Conservation (phyloP, 805 yeast species). For the Candida maesae region DNA sequence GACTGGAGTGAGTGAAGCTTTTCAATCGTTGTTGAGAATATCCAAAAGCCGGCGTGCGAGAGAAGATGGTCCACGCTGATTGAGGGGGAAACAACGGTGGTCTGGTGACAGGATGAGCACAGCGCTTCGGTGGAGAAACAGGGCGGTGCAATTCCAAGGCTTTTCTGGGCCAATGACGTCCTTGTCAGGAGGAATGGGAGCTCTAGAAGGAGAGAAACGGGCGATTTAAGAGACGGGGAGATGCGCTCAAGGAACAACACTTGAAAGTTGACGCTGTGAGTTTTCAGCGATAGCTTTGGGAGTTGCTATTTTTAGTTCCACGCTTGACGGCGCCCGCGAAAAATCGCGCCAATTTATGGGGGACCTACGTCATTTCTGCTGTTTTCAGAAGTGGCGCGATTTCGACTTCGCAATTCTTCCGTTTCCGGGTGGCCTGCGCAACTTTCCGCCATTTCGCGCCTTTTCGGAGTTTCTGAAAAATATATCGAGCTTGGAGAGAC, state of each 20-base stretch:
- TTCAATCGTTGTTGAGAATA: no score
- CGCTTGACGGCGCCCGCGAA: slow-evolving; percentile 1
- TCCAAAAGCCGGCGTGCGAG: no score
- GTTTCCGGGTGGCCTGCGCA: neutral
- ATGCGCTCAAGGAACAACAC: neutral
- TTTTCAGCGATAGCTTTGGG: neutral
- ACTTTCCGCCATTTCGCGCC: slow-evolving; percentile 1
- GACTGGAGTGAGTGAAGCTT: no score
- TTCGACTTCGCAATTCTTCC: no score
- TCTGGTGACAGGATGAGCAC: no score
- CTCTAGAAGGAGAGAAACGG: neutral
- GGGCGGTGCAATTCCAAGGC: no score
- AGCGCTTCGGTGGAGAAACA: no score
- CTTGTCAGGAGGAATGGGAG: neutral
- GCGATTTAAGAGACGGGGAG: neutral
- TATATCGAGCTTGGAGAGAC: neutral
- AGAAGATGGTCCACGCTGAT: no score
- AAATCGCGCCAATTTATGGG: neutral
- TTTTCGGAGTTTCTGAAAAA: neutral
- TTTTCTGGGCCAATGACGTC: no score
- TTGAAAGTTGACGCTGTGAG: neutral
- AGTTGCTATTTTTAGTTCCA: slow-evolving; percentile 7
- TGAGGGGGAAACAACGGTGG: no score
- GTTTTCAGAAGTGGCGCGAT: neutral
- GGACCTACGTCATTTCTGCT: slow-evolving; percentile 1